Evolutionary conservation across 225 moss, liverwort and hornwort species (phyloP), one percentile per base, ranked within the genome.

Genomic region (Pleurozium schreberi): DNA sequence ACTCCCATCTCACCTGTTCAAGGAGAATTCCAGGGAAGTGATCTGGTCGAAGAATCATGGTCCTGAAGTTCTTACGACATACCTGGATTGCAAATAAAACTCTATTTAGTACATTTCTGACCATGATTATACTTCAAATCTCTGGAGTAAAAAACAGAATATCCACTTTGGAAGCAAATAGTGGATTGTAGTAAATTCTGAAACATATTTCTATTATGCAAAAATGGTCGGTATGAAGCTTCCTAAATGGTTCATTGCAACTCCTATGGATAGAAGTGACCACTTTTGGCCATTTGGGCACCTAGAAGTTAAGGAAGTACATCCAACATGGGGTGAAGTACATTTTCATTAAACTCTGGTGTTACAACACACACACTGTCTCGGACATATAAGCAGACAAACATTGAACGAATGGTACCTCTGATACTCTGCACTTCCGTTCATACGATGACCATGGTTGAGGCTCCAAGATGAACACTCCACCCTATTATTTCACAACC

Each of bases 361-460:
- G 33, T 57, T 22, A 64, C 20, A 43, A 61, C 45, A 27, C 64
- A 49, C 1, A 16, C 18, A 49, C 53, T 76, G 78, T 28, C 68
- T 91, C 70, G 17, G 68, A 50, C 60, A 59, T 50, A 71, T 59
- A 57, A 27, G 47, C 64, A 81, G 43, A 25, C 45, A 87, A 64
- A 6, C 42, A 57, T 58, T 42, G 53, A 43, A 47, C 31, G 84
- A 58, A 58, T 10, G 53, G 43, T 93, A 99, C 97, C 96, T 96
- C 96, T 80, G 96, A 96, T 38, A 97, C 95, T 55, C 90, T 64
- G 69, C 82, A 85, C 81, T 99, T 99, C 58, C 87, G 93, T 83
- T 73, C 77, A 87, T 99, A 99, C 16, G 99, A 99, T 68, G 92
- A 95, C 99, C 99, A 99, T 77, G 97, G 96, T 88, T 99, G 99